Evolutionary conservation across 129 eudicot genomes (phyloP), one percentile per base, ranked within the genome.

Genomic region (Centrapalus pauciflorus): DNA sequence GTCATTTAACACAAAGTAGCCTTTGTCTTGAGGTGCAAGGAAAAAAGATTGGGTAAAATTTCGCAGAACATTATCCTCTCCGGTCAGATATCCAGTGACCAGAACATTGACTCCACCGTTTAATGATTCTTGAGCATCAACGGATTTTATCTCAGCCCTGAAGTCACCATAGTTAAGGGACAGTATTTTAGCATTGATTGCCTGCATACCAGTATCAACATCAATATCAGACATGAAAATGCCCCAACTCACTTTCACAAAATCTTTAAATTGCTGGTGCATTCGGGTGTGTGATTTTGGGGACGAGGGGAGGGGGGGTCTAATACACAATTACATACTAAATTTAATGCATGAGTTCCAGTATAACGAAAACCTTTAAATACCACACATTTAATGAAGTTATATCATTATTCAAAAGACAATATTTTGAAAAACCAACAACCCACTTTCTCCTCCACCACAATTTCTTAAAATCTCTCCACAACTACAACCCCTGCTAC

Each of bases 11-110:
- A 94, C 97, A 79, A 76, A 94, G 87, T 77, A 94, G 11, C 99
- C 99, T 51, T 67, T 80, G 20, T 94, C 93, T 70, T 94, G 99
- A 2, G 99, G 97, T 17, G 99, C 99, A 25, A 94, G 95, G 61
- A 94, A 94, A 70, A 94, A 94, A 52, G 84, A 52, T 60, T 94
- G 99, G 5, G 90, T 32, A 35, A 94, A 93, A 55, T 74, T 64
- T 58, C 81, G 80, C 19, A 49, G 54, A 28, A 68, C 24, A 55
- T 73, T 60, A 41, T 86, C 98, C 72, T 59, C 70, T 70, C 87
- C 84, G 21, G 91, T 78, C 77, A 89, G 32, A 67, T 68, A 69
- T 50, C 99, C 99, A 72, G 95, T 89, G 33, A 94, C 96, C 38
- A 94, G 88, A 50, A 94, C 97, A 48, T 79, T 78, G 37, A 94